Conservation (phyloP, 192 early-diverging fungal genomes). For the Coemansia sp. region DNA sequence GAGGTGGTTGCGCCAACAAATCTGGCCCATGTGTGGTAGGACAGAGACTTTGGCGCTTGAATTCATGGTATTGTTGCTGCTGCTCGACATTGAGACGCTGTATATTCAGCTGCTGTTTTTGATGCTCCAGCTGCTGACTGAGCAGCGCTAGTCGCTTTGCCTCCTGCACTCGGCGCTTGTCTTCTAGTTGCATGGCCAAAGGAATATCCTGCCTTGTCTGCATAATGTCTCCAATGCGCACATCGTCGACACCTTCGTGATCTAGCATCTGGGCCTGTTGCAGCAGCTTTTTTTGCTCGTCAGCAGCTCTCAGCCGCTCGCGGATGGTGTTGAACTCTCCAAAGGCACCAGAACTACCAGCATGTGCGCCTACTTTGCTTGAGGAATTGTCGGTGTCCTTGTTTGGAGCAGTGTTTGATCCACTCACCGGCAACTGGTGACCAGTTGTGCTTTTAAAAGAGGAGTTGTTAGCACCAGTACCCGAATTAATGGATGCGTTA, state of each 20-base stretch:
- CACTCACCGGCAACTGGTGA: neutral
- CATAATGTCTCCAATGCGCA: slow-evolving; percentile 49
- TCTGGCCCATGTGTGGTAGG: slow-evolving; percentile 8
- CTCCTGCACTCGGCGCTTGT: slow-evolving; percentile 37
- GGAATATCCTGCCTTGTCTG: slow-evolving; percentile 44
- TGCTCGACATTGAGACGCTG: slow-evolving; percentile 32
- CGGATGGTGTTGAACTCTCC: slow-evolving; percentile 40
- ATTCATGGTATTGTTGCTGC: slow-evolving; percentile 41
- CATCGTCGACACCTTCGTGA: slow-evolving; percentile 38
- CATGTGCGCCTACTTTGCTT: neutral
- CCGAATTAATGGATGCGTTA: neutral
- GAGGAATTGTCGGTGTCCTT: neutral
- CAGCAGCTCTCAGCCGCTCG: slow-evolving; percentile 30
- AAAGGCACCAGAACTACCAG: neutral
- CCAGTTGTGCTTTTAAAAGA: neutral
- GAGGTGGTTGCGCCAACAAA: neutral
- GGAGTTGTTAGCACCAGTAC: neutral
- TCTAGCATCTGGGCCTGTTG: slow-evolving; percentile 30
- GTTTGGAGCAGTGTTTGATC: neutral
- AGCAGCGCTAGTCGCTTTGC: slow-evolving; percentile 50
- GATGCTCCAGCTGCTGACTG: slow-evolving; percentile 46
- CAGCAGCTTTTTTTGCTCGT: slow-evolving; percentile 33
- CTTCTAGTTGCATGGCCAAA: slow-evolving; percentile 43
- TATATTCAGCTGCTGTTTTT: slow-evolving; percentile 31
- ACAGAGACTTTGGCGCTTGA: slow-evolving; percentile 47